phyloP scores from a whole-genome alignment of 768 basidiomycete species.

The Suillus fuscotomentosus region DNA sequence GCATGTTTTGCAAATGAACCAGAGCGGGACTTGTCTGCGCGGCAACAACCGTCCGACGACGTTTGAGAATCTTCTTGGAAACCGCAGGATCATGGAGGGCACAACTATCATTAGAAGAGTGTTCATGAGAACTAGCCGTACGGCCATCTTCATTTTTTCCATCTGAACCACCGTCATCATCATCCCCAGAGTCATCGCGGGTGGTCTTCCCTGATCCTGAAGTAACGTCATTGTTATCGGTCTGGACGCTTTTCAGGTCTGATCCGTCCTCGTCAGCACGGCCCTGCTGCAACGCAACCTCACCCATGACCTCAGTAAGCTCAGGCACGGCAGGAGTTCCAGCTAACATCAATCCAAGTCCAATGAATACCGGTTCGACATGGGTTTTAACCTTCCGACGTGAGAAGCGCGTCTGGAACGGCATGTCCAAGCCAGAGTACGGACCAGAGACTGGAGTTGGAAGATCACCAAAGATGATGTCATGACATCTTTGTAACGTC shows the following conservation, averaged over 20 bases:
- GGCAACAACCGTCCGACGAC: constrained; percentile 54
- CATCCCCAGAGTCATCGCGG: constrained; percentile 26
- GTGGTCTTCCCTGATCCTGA: constrained; percentile 20
- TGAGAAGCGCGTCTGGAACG: constrained; percentile 46
- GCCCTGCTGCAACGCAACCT: constrained; percentile 89
- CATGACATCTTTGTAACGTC: constrained; percentile 86
- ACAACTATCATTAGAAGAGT: constrained; percentile 14
- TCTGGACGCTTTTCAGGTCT: constrained; percentile 48
- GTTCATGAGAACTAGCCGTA: constrained; percentile 13
- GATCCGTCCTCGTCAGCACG: constrained; percentile 62
- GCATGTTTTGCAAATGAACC: constrained; percentile 52
- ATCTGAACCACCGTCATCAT: constrained; percentile 46
- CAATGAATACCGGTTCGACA: constrained; percentile 74
- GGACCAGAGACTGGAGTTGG: constrained; percentile 65
- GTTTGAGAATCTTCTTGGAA: constrained; percentile 17
- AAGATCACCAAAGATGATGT: constrained; percentile 92
- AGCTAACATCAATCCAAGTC: constrained; percentile 80
- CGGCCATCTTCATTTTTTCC: constrained; percentile 35
- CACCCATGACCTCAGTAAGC: constrained; percentile 71
- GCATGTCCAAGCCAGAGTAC: constrained; percentile 58
- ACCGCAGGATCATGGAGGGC: constrained; percentile 10
- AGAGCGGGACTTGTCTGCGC: constrained; percentile 77
- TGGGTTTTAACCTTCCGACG: constrained; percentile 71
- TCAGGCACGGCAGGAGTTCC: constrained; percentile 74
- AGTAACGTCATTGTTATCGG: constrained; percentile 43